Evolutionary conservation across 306 rosid genomes (phyloP), one percentile per base, ranked within the genome.

Genomic region (Dicorynia guianensis): DNA sequence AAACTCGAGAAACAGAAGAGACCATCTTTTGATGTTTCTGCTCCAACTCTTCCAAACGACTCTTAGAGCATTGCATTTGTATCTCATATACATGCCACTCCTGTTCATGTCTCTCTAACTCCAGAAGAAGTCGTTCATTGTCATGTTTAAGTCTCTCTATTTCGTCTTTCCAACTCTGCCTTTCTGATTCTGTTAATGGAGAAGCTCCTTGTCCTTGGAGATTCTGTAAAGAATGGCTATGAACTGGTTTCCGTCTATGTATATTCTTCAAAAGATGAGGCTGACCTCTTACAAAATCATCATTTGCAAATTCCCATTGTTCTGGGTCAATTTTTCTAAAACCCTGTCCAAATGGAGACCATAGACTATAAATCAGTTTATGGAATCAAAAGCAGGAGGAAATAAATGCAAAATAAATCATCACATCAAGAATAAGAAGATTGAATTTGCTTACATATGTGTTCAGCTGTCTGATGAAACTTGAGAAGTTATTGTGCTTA

Each of bases 401-500:
- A 15, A 63, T 6, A 11, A 35, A 42, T 1, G 11, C 52, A 71
- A 72, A 67, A 47, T 72, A 62, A 34, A 7, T 17, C 39, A 39
- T 8, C 11, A 48, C 48, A 69, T 30, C 33, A 83, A 70, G 40
- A 53, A 35, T 8, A 54, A 34, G 38, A 71, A 58, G 67, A 72
- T n/a, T 63, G 35, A 40, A 69, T 77, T 56, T 50, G 57, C 94
- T 90, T 87, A 92, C 98, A 76, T 95, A 92, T 60, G 97, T 95
- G 69, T 95, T 95, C 66, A 95, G 93, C 76, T 95, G 98, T 71
- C 98, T 86, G 69, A 88, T 86, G 82, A 95, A 95, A 81, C 98
- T 92, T 7, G 98, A 90, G 87, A 95, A 95, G 84, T 95, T 95
- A 55, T 74, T 83, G 85, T 95, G 97, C 91, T 92, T 92, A 44